phyloP scores from a whole-genome alignment of 805 yeast genomes.

The Pichia scutulata region DNA sequence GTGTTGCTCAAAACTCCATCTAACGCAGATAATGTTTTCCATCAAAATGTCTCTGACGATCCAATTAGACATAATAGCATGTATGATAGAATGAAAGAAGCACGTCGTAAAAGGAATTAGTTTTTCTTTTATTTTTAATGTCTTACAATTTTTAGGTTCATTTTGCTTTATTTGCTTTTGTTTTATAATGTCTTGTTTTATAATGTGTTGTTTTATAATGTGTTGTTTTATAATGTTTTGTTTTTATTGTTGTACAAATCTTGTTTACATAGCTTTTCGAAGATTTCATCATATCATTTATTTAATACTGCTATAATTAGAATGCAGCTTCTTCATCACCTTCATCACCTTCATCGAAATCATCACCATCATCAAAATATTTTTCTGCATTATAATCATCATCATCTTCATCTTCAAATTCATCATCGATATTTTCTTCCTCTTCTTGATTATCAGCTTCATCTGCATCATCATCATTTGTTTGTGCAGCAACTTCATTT shows the following conservation, averaged over 20 bases:
- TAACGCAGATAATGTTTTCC: background rate
- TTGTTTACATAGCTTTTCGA: background rate
- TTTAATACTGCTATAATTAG: conserved; percentile 20
- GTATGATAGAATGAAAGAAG: background rate
- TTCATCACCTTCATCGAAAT: conserved; percentile 43
- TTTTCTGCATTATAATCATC: conserved; percentile 76
- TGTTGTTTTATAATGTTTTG: background rate
- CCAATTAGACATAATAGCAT: background rate
- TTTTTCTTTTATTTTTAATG: background rate
- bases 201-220: too few species aligned
- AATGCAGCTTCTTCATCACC: conserved; percentile 71
- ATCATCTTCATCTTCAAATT: conserved; percentile 65
- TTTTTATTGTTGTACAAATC: background rate
- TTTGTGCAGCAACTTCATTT: conserved; percentile 31
- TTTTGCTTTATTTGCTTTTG: background rate
- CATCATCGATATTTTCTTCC: conserved; percentile 59
- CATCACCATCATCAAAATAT: conserved; percentile 69
- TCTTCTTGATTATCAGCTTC: conserved; percentile 38
- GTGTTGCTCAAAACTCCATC: conserved; percentile 2
- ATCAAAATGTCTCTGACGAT: background rate
- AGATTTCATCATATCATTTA: background rate
- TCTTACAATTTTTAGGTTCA: background rate
- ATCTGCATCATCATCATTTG: conserved; percentile 37
- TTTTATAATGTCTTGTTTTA: background rate
- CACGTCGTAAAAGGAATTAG: background rate